Conservation (phyloP, 257 asterid genomes). For the Knoxia roxburghii region DNA sequence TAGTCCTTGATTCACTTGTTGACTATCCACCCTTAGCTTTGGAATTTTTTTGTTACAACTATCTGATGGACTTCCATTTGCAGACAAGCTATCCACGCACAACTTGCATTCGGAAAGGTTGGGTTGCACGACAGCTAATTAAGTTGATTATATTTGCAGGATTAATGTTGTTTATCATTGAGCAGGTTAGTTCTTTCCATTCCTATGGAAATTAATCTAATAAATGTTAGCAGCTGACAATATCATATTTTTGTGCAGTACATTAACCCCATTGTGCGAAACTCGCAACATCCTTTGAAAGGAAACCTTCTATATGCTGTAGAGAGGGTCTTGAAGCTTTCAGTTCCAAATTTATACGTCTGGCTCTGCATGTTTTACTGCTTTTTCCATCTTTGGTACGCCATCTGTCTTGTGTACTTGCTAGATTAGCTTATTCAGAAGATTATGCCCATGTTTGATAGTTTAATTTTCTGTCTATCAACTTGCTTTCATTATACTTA, state of each 20-base stretch:
- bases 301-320: slow-evolving; percentile 76
- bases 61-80: slow-evolving; percentile 21
- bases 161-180: slow-evolving; percentile 83
- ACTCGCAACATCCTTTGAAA: slow-evolving; percentile 93
- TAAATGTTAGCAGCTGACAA: slow-evolving; percentile 6
- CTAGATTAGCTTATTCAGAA: not conserved
- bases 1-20: not conserved
- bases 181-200: slow-evolving; percentile 57
- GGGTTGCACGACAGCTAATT: slow-evolving; percentile 88
- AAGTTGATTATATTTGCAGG: slow-evolving; percentile 88
- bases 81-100: slow-evolving; percentile 93
- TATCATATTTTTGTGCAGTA: slow-evolving; percentile 58
- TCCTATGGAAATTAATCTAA: not conserved
- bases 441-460: not conserved
- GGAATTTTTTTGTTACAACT: not conserved
- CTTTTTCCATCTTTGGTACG: slow-evolving; percentile 94
- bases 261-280: slow-evolving; percentile 84
- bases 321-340: slow-evolving; percentile 97
- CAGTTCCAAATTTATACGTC: slow-evolving; percentile 90
- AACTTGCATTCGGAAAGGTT: slow-evolving; percentile 79
- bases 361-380: slow-evolving; percentile 99
- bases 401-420: slow-evolving; percentile 16
- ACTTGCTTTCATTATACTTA: slow-evolving; percentile 31
- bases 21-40: not conserved
- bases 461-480: not conserved